phyloP scores from a whole-genome alignment of 73 alveolate genomes.

The Effrenium voratum region DNA sequence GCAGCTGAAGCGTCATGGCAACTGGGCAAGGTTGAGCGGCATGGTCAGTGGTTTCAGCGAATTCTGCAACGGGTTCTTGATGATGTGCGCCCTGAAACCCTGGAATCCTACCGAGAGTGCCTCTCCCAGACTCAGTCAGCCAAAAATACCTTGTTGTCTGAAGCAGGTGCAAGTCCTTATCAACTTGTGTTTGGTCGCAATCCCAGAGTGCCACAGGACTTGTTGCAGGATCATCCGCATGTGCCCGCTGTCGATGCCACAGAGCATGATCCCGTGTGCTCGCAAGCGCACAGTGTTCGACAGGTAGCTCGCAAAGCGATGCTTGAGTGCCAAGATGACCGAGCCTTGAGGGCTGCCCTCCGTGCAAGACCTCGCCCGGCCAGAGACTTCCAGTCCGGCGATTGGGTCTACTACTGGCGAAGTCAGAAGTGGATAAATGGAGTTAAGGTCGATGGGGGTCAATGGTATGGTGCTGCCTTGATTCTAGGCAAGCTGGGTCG shows the following conservation, averaged over 20 bases:
- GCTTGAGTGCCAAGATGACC: not conserved
- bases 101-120: not conserved
- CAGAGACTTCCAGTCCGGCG: not conserved
- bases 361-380: not conserved
- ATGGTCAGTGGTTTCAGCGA: not conserved
- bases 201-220: not conserved
- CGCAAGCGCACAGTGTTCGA: not conserved
- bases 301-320: not conserved
- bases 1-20: not conserved
- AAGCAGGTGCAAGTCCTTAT: not conserved
- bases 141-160: not conserved
- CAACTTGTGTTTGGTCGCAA: not conserved
- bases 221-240: not conserved
- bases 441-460: not conserved
- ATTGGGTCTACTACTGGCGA: not conserved
- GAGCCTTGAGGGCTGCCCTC: not conserved
- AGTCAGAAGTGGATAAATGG: not conserved
- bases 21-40: not conserved
- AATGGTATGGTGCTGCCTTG: not conserved
- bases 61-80: not conserved
- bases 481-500: not conserved
- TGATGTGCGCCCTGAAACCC: not conserved
- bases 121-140: not conserved
- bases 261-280: not conserved
- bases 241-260: not conserved